These are phyloP conservation scores for Capronia coronata DNA, from an alignment of 2,329 filamentous ascomycete species.

Conservation along the genomic window DNA sequence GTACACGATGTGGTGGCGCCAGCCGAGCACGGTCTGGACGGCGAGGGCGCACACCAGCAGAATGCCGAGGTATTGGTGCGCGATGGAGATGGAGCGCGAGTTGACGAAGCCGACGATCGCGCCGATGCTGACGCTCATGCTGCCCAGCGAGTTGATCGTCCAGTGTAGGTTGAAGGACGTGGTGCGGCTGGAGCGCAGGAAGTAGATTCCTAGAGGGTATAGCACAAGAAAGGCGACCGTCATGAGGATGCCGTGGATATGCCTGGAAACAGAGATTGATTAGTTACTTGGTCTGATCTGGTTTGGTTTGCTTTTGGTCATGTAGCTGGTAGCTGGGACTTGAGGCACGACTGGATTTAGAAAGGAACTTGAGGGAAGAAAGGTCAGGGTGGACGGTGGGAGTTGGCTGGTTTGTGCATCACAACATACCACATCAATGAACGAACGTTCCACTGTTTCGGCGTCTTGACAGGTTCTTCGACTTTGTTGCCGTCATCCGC, in stretches of 20 bases:
- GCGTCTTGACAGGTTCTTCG: slow-evolving; percentile 22
- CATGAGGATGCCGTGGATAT: slow-evolving; percentile 34
- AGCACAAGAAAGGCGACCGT: slow-evolving; percentile 34
- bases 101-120: slow-evolving; percentile 41
- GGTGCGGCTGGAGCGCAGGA: slow-evolving; percentile 36
- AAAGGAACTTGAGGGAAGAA: background rate
- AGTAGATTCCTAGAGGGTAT: slow-evolving; percentile 34
- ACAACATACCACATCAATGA: slow-evolving; percentile 25
- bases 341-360: too few relatives aligned
- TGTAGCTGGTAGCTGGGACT: too few relatives aligned
- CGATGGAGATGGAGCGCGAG: slow-evolving; percentile 38
- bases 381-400: background rate
- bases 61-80: slow-evolving; percentile 46
- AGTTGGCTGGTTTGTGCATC: too few relatives aligned
- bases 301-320: too few relatives aligned
- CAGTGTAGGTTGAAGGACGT: slow-evolving; percentile 38
- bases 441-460: slow-evolving; percentile 22
- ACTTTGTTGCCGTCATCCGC: slow-evolving; percentile 24
- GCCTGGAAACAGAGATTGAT: slow-evolving; percentile 6
- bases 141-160: slow-evolving; percentile 35
- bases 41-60: slow-evolving; percentile 34
- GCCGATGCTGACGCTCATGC: slow-evolving; percentile 35
- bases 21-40: slow-evolving; percentile 36
- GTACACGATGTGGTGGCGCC: slow-evolving; percentile 37
- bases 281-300: background rate